Evolutionary conservation across 192 early-diverging fungal genomes (phyloP), one percentile per base, ranked within the genome.

Genomic region (Coemansia sp.): DNA sequence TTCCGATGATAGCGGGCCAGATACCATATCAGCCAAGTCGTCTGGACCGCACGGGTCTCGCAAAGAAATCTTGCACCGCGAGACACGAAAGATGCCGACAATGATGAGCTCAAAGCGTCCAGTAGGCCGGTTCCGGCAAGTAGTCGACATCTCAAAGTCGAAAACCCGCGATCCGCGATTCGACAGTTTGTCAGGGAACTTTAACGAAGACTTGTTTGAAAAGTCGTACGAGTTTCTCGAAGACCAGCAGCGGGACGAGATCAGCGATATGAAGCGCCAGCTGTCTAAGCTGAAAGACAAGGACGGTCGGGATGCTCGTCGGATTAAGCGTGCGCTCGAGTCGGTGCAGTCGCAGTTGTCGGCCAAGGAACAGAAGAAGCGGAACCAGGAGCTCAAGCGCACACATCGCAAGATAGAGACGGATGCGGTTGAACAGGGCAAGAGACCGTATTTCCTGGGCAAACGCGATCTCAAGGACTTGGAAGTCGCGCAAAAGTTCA

Each of bases 361-460:
- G 12, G 65, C 82, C 9, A 69, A 90, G 65, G 60, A 81, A 47
- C 64, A 84, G 57, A 65, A 73, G 37, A 82, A 85, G 60, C 74
- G 72, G 4, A 54, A 65, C 54, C 87, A 89, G 62, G 70, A 85
- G 56, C 83, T 96, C 11, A 85, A 89, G 60, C 82, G 87, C 36
- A 87, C 88, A 40, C 88, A 90, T 71, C 89, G 90, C 62, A 93
- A 93, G 76, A 85, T 72, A 60, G 95, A 99, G 72, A 69, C 69
- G 25, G 92, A 93, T 50, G 64, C 87, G 55, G 86, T 95, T 31
- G 80, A 87, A 67, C 72, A 92, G 71, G 97, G 97, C 31, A 98
- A 99, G 83, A 92, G 85, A 60, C 94, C 97, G 25, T 99, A 88
- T 78, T 98, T 87, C 82, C 78, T 98, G 51, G 97, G 97, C 74